phyloP scores from a whole-genome alignment of 768 basidiomycete species.

The Leccinum olivaceopallidum region DNA sequence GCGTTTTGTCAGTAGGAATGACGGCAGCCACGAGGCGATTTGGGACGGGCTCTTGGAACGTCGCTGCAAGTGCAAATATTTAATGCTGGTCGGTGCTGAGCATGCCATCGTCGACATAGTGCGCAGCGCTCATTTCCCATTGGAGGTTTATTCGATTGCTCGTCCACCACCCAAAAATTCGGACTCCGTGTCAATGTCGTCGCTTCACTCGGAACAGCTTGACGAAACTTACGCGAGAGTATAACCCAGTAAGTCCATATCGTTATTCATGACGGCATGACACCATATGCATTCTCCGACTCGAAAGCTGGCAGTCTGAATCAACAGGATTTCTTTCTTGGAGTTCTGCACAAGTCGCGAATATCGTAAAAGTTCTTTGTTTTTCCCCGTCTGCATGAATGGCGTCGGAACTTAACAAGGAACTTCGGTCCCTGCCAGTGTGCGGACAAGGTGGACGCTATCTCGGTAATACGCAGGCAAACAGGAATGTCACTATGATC shows the following conservation, averaged over 20 bases:
- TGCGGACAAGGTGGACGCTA: neutral
- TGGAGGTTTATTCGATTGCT: neutral
- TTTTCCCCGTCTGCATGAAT: neutral
- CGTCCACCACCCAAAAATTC: neutral
- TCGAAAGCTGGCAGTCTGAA: neutral
- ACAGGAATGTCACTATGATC: neutral
- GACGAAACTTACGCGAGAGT: neutral
- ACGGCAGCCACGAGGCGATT: neutral
- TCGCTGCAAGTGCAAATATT: neutral
- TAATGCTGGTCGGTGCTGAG: neutral
- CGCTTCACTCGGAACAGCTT: neutral
- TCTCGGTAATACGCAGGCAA: neutral
- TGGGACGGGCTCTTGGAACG: neutral
- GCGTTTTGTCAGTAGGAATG: neutral
- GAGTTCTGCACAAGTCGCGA: neutral
- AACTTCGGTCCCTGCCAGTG: neutral
- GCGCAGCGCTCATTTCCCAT: no score
- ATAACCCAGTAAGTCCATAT: neutral
- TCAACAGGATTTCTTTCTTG: neutral
- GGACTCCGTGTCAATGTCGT: neutral
- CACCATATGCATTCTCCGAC: neutral
- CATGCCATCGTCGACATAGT: no score
- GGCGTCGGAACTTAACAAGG: neutral
- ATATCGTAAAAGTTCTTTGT: neutral
- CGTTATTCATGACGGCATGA: neutral